Conservation (phyloP, 148 eudicot genomes). For the Rheum nobile region DNA sequence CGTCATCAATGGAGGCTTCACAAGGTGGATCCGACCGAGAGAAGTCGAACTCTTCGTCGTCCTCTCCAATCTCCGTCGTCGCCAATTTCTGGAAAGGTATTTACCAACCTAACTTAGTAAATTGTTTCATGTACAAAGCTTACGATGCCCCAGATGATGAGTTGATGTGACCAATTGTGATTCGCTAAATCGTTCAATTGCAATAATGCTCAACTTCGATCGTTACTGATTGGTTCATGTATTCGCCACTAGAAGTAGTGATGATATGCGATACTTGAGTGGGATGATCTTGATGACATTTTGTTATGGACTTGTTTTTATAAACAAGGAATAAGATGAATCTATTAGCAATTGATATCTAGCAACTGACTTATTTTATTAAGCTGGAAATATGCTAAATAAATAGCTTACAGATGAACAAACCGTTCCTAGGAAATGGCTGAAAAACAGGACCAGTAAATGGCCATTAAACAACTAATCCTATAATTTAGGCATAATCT, state of each 20-base stretch:
- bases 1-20: conserved; percentile 59
- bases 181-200: neutral
- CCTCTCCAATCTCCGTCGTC: conserved; percentile 59
- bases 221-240: neutral
- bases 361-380: no score
- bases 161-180: neutral
- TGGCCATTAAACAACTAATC: no score
- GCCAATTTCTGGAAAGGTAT: conserved; percentile 97
- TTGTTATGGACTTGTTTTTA: neutral
- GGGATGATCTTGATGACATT: neutral
- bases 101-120: neutral
- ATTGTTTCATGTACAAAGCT: neutral
- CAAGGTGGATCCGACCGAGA: conserved; percentile 50
- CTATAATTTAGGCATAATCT: no score
- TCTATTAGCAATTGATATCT: no score
- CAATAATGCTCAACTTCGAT: neutral
- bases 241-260: neutral
- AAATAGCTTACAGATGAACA: no score
- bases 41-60: conserved; percentile 36
- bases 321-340: neutral
- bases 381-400: no score
- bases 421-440: no score
- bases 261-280: neutral
- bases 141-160: neutral
- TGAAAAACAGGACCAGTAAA: no score